Evolutionary conservation across 805 yeast species (phyloP).

Genomic region (Saccharomycopsis fodiens): DNA sequence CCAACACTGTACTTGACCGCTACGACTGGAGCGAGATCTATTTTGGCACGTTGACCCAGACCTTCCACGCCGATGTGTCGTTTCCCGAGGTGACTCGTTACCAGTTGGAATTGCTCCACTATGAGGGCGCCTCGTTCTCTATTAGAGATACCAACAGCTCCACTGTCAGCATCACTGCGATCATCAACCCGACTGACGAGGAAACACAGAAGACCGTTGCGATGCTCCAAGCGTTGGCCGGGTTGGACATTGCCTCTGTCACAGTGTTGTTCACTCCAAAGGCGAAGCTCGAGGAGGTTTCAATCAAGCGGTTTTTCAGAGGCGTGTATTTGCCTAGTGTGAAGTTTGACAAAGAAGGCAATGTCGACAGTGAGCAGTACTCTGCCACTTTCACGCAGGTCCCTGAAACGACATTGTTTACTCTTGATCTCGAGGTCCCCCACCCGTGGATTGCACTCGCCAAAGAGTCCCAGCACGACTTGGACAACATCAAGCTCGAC

Average conservation of each 20-base stretch:
- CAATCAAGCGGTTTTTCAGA: conserved; percentile 53
- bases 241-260: conserved; percentile 26
- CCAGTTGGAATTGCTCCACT: conserved; percentile 9
- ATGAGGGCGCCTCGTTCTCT: conserved; percentile 5
- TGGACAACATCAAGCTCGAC: conserved; percentile 49
- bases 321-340: conserved; percentile 34
- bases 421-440: conserved; percentile 53
- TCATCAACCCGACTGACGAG: conserved; percentile 70
- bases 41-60: conserved; percentile 35
- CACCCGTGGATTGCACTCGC: conserved; percentile 60
- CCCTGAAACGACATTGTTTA: conserved; percentile 47
- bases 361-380: conserved; percentile 7
- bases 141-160: conserved; percentile 5
- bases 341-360: conserved; percentile 26
- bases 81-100: conserved; percentile 7
- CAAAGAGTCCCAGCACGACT: conserved; percentile 44
- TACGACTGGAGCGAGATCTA: conserved; percentile 42
- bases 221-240: conserved; percentile 35
- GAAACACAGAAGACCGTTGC: conserved; percentile 55
- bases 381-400: conserved; percentile 36
- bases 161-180: conserved; percentile 46
- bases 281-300: conserved; percentile 32
- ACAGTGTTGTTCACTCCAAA: conserved; percentile 2
- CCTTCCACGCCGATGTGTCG: conserved; percentile 28
- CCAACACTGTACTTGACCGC: conserved; percentile 17